Conservation (phyloP, 352 stramenopile species). For the Phytophthora meadii region DNA sequence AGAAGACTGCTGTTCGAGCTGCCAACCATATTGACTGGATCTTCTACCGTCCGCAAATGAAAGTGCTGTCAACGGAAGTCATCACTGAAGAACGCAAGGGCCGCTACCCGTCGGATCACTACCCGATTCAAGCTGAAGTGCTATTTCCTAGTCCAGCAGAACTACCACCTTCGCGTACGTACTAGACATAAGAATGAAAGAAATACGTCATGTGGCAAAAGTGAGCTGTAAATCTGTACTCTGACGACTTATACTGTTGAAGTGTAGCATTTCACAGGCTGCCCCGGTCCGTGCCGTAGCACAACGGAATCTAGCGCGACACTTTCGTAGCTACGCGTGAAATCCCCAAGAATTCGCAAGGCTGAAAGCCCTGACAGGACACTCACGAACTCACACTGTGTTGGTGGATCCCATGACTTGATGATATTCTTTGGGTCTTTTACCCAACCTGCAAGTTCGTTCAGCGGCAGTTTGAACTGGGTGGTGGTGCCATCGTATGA, state of each 20-base stretch:
- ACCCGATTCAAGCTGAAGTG: slow-evolving; percentile 84
- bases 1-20: slow-evolving; percentile 65
- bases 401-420: slow-evolving; percentile 65
- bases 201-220: slow-evolving; percentile 30
- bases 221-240: slow-evolving; percentile 4
- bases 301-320: slow-evolving; percentile 89
- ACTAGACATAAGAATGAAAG: slow-evolving; percentile 33
- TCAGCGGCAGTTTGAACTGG: slow-evolving; percentile 83
- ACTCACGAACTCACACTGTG: slow-evolving; percentile 89
- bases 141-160: slow-evolving; percentile 73
- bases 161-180: slow-evolving; percentile 47
- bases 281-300: slow-evolving; percentile 61
- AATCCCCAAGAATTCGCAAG: slow-evolving; percentile 91
- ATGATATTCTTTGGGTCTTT: slow-evolving; percentile 93
- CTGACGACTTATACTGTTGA: slow-evolving; percentile 19
- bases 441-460: slow-evolving; percentile 86
- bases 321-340: slow-evolving; percentile 90
- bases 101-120: slow-evolving; percentile 88
- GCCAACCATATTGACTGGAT: slow-evolving; percentile 92
- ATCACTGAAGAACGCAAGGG: slow-evolving; percentile 85
- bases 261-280: slow-evolving; percentile 45
- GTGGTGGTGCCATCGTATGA: slow-evolving; percentile 85
- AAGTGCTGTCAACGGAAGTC: slow-evolving; percentile 77
- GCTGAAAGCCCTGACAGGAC: slow-evolving; percentile 87
- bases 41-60: slow-evolving; percentile 84